Percentiles rank a stretch among this genome's conserved stretches.
Conservation (phyloP, 441 rosid species). For the Erodium moschatum region DNA sequence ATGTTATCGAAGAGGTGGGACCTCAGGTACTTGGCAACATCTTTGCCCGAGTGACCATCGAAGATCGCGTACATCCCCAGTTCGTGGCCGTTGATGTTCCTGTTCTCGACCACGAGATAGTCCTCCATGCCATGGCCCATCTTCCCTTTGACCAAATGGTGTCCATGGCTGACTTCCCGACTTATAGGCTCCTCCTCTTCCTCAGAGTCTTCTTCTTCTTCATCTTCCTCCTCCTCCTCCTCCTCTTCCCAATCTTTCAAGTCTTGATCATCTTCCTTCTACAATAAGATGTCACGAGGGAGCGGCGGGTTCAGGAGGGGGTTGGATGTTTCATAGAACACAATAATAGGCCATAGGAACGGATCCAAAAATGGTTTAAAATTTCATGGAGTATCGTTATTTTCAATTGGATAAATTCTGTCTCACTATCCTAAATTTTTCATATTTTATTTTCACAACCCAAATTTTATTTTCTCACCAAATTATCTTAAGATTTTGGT, state of each 20-base stretch:
- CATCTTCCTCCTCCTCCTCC: not conserved
- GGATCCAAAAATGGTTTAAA: no score
- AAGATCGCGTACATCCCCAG: constrained; percentile 21
- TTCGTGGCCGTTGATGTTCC: not conserved
- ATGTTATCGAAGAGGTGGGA: constrained; percentile 15
- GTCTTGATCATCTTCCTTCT: not conserved
- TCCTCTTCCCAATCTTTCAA: no score
- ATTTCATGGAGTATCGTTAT: no score
- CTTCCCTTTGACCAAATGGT: constrained; percentile 13
- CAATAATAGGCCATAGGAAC: no score
- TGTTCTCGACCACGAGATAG: constrained; percentile 14
- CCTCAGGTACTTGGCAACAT: constrained; percentile 19
- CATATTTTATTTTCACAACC: no score
- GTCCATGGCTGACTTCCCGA: constrained; percentile 15
- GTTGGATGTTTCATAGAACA: no score
- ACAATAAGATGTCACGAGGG: no score
- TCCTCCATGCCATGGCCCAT: constrained; percentile 21
- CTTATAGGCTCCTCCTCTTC: not conserved
- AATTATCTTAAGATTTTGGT: no score
- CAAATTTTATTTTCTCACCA: no score
- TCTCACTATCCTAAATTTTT: no score
- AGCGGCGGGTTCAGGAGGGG: no score
- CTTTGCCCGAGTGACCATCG: constrained; percentile 15
- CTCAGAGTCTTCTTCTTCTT: not conserved
- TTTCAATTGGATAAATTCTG: no score